Conservation (phyloP, 2,329 filamentous ascomycete genomes). For the Pestalotiopsis sp. region DNA sequence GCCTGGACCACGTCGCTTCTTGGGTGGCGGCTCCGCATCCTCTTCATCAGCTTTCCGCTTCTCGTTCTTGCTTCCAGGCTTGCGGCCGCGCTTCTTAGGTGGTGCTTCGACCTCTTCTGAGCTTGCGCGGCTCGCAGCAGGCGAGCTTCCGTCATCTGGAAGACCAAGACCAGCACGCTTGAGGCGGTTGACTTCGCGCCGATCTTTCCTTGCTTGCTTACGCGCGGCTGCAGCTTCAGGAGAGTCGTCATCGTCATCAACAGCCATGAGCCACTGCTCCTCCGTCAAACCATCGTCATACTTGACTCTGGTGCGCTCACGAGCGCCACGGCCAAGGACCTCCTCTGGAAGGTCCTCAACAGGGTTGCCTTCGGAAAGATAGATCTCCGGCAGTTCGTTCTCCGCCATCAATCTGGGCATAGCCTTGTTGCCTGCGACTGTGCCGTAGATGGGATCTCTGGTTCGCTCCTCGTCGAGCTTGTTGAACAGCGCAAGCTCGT, state of each 20-base stretch:
- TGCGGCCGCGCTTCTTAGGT: conserved; percentile 83
- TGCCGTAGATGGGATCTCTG: conserved; percentile 72
- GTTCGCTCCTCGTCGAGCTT: conserved; percentile 77
- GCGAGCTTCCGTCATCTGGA: conserved; percentile 66
- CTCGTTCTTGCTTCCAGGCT: conserved; percentile 71
- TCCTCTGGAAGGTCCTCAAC: conserved; percentile 80
- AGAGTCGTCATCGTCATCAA: conserved; percentile 93
- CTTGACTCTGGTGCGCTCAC: conserved; percentile 90
- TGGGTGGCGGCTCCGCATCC: conserved; percentile 75
- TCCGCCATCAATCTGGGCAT: conserved; percentile 84
- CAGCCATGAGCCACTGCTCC: conserved; percentile 98
- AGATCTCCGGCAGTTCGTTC: conserved; percentile 89
- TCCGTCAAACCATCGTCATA: conserved; percentile 98
- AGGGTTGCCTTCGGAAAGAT: conserved; percentile 83
- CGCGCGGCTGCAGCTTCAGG: conserved; percentile 91
- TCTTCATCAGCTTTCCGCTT: conserved; percentile 88
- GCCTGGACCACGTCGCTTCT: conserved; percentile 76
- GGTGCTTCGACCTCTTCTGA: conserved; percentile 78
- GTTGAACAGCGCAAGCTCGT: conserved; percentile 79
- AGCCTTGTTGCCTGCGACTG: conserved; percentile 59
- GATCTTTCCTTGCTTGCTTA: conserved; percentile 83
- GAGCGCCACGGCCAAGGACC: conserved; percentile 81
- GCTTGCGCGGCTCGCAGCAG: conserved; percentile 76
- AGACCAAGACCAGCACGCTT: conserved; percentile 49
- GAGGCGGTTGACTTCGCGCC: conserved; percentile 74